Evolutionary conservation across 1,284 basidiomycete genomes (phyloP), one percentile per base, ranked within the genome.

Genomic region (Megacollybia platyphylla): DNA sequence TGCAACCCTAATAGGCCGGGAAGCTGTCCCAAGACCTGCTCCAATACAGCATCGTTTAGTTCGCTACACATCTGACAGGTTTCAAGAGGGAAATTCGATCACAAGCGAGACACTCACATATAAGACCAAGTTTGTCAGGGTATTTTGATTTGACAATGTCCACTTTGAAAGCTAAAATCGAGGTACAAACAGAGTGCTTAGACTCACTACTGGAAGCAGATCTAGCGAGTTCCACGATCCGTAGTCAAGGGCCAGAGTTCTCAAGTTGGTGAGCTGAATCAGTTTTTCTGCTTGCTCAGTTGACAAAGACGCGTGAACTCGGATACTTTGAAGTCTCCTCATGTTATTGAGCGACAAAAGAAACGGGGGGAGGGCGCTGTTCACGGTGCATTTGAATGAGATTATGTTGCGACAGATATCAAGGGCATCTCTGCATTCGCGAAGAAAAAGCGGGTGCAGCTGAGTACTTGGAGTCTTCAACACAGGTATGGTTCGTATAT

Each of bases 151-250:
- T 26, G 52, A 50, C 6, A 51, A 51, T 3, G 62, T 52, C 82
- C 82, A 86, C 26, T 48, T 55, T 2, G 20, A 24, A 24, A 24
- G 20, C 20, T 24, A 2, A 3, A 24, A 24, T 24, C 5, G 20
- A 24, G 2, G 20, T 24, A 24, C 20, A 24, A 24, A 24, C 3
- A 24, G 20, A 24, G 5, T 24, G 5, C 20, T 24, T 2, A 24
- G 20, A 24, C 20, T 24, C 20, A 24, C 20, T 5, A 24, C 20
- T 24, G 80, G 76, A 13, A 85, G 52, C 7, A 63, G 50, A 50
- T 80, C 68, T 42, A 79, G 58, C 10, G 77, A 57, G 50, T 68
- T 70, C 73, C 76, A 78, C 3, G 73, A 73, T n/a, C 72, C 70
- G 41, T 59, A 62, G 44, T 82, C 74, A 18, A 85, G 57, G 5